Conservation (phyloP, 805 yeast species). For the Priceomyces haplophilus region DNA sequence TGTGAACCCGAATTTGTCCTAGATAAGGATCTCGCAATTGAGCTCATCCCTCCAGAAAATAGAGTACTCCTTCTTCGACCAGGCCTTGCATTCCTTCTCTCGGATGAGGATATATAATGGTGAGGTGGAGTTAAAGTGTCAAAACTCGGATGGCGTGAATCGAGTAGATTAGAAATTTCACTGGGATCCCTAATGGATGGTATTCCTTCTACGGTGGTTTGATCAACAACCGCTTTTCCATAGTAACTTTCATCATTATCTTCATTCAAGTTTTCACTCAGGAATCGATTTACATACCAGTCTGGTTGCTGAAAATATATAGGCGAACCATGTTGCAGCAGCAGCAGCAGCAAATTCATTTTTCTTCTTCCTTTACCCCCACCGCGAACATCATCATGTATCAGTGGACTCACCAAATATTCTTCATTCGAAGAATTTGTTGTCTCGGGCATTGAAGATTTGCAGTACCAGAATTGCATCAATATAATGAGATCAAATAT, state of each 20-base stretch:
- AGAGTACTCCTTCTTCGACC: slow-evolving; percentile 1
- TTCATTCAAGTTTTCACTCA: not conserved
- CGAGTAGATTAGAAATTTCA: slow-evolving; percentile 2
- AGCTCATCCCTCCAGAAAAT: slow-evolving; percentile 17
- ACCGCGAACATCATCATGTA: not conserved
- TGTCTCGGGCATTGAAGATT: not conserved
- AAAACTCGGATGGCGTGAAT: not conserved
- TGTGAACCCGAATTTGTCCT: slow-evolving; percentile 8
- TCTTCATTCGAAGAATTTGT: not conserved
- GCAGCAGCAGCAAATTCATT: not conserved
- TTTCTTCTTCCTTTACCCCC: not conserved
- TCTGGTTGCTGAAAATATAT: slow-evolving; percentile 34
- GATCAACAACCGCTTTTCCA: not conserved
- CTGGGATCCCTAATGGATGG: not conserved
- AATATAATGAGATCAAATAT: slow-evolving; percentile 46
- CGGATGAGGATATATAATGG: slow-evolving; percentile 5
- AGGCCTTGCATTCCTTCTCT: not conserved
- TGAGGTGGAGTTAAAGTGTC: slow-evolving; percentile 10
- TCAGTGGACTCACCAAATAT: not conserved
- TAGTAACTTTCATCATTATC: not conserved
- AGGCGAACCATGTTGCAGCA: slow-evolving; percentile 5
- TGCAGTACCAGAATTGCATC: slow-evolving; percentile 27
- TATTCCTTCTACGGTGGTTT: not conserved
- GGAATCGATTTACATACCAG: slow-evolving; percentile 32
- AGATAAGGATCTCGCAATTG: slow-evolving; percentile 17